These are phyloP conservation scores for Globisporangium rhizosaccharum DNA, from an alignment of 352 stramenopile species.

Conservation along the genomic window DNA sequence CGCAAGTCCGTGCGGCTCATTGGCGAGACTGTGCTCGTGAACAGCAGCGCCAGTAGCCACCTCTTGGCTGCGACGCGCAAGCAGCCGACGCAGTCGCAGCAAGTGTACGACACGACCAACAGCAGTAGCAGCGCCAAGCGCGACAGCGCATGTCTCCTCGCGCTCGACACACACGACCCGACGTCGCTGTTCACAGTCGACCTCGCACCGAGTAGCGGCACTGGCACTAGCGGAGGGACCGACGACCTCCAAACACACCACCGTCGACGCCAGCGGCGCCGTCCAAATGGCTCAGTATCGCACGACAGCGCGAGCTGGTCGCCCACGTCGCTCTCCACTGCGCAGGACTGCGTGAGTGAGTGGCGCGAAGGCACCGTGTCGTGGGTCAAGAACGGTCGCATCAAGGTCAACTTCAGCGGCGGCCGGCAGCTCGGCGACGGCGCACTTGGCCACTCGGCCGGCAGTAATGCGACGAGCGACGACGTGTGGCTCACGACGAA, in stretches of 20 bases:
- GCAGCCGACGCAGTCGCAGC: not conserved
- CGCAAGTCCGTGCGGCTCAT: conserved; percentile 56
- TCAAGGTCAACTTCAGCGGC: conserved; percentile 55
- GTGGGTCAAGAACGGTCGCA: conserved; percentile 48
- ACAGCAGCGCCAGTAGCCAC: conserved; percentile 1
- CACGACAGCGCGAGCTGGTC: not conserved
- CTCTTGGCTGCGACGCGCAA: not conserved
- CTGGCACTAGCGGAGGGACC: not conserved
- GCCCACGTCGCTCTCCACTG: not conserved
- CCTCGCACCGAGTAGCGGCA: conserved; percentile 5
- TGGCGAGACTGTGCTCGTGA: conserved; percentile 45
- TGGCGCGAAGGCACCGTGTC: conserved; percentile 55
- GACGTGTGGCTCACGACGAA: conserved; percentile 42
- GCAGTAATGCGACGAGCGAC: conserved; percentile 12
- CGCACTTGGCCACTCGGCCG: not conserved
- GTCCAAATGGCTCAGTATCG: not conserved
- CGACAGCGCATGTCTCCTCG: not conserved
- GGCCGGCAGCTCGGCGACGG: conserved; percentile 27
- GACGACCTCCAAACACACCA: not conserved
- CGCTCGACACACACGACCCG: conserved; percentile 10
- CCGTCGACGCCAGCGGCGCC: not conserved
- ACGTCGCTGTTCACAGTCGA: conserved; percentile 33
- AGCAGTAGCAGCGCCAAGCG: not conserved
- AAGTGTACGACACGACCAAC: not conserved
- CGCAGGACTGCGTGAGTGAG: conserved; percentile 18